Base-by-base conservation (phyloP, 306 rosid genomes). In the Cucurbita argyrosperma region DNA sequence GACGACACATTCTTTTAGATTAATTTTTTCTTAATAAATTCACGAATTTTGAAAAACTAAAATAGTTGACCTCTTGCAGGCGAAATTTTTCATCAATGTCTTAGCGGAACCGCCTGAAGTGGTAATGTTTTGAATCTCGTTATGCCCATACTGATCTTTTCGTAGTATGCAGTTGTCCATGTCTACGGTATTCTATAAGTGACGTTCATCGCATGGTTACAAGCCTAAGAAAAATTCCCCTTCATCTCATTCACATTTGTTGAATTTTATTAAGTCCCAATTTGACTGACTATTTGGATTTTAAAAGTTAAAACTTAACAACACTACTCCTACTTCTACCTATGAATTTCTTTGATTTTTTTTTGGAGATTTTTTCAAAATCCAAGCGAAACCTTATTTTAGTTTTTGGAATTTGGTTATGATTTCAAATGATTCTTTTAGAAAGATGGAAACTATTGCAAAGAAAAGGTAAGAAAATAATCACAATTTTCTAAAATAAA, bases 61-160 rank as follows among this genome's bases (percentile, higher is more conserved):
- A 13, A 46, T 46, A 10, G 15, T 39, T 71, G 66, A n/a, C 38
- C 2, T 55, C 67, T 74, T 79, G 77, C 88, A 93, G 98, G 98
- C 98, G 30, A 93, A 93, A 89, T 93, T 93, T 81, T 93, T 93
- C 80, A 93, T 93, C 70, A 93, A 93, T 81, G 89, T 90, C 77
- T 82, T 93, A 85, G 98, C 98, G 59, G 98, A 93, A 71, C 97
- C 98, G 71, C 88, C 98, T 15, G 98, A 90, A 89, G 97, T 90
- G 86, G 97, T 93, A 88, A 71, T 82, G 61, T 56, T 50, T 50
- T 37, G 61, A 19, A 66, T 52, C 16, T 55, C 76, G 11, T 71
- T 8, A 21, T 46, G 6, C 13, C 37, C 52, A 64, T 9, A 45
- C 9, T 2, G 8, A 70, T 49, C 13, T 70, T 51, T 70, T 66